Conservation (phyloP, 169 alveolate genomes). For the Plasmodium gallinaceum region DNA sequence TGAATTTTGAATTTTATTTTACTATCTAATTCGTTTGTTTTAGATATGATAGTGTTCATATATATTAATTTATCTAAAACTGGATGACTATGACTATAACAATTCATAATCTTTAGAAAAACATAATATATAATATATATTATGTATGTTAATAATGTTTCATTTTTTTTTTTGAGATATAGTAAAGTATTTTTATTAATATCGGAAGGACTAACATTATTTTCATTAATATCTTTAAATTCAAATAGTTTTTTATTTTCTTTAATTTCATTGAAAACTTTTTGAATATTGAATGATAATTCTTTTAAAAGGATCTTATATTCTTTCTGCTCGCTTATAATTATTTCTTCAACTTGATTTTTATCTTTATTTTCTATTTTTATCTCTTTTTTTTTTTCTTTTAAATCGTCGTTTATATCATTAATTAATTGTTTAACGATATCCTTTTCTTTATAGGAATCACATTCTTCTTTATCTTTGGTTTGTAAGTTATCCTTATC, state of each 20-base stretch:
- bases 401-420: constrained; percentile 77
- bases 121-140: constrained; percentile 81
- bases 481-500: constrained; percentile 65
- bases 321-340: constrained; percentile 77
- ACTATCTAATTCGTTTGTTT: constrained; percentile 72
- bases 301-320: constrained; percentile 74
- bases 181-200: constrained; percentile 77
- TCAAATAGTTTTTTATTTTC: constrained; percentile 69
- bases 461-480: constrained; percentile 15
- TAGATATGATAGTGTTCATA: constrained; percentile 68
- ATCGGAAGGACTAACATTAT: constrained; percentile 67
- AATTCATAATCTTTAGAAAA: constrained; percentile 79
- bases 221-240: constrained; percentile 70
- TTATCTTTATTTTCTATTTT: constrained; percentile 48
- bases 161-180: constrained; percentile 80
- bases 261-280: constrained; percentile 72
- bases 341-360: constrained; percentile 48
- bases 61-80: constrained; percentile 81
- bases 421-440: constrained; percentile 71
- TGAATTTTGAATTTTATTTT: constrained; percentile 75
- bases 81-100: constrained; percentile 79
- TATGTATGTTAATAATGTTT: constrained; percentile 80
- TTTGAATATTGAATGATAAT: constrained; percentile 64
- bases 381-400: constrained; percentile 73
- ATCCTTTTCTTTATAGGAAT: constrained; percentile 36